Percentiles rank a stretch among this genome's conserved stretches.
phyloP scores from a whole-genome alignment of 2,329 filamentous ascomycete species.

The Tolypocladium guangdongense region DNA sequence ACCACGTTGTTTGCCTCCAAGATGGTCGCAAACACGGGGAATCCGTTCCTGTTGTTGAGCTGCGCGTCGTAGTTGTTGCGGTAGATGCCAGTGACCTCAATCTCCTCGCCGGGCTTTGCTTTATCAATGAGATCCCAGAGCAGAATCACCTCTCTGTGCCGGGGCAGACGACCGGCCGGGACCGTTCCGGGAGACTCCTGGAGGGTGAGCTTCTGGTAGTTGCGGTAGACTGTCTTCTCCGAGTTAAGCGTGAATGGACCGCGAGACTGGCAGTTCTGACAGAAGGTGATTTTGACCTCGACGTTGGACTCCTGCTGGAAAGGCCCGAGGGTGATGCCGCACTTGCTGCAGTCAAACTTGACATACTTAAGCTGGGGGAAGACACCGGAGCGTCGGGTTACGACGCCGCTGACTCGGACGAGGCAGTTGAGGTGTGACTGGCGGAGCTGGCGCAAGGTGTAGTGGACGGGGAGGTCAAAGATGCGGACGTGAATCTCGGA shows the following conservation, averaged over 20 bases:
- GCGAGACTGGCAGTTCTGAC: conserved; percentile 89
- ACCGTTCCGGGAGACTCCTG: conserved; percentile 97
- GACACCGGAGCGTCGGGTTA: conserved; percentile 86
- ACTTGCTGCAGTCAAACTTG: conserved; percentile 95
- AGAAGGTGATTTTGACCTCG: conserved; percentile 93
- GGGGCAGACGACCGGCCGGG: conserved; percentile 84
- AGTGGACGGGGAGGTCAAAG: conserved; percentile 85
- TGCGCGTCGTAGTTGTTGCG: conserved; percentile 97
- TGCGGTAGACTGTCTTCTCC: conserved; percentile 95
- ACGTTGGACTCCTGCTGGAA: conserved; percentile 96
- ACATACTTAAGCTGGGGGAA: conserved; percentile 98
- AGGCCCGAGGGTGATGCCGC: conserved; percentile 79
- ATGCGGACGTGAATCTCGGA: conserved; percentile 97
- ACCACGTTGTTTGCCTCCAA: conserved; percentile 95
- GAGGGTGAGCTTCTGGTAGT: conserved; percentile 95
- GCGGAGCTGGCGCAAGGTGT: conserved; percentile 87
- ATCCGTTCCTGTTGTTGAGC: conserved; percentile 96
- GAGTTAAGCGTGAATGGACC: conserved; percentile 94
- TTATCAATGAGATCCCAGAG: conserved; percentile 95
- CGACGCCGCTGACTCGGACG: conserved; percentile 87
- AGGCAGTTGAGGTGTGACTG: conserved; percentile 95
- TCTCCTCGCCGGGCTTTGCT: conserved; percentile 94
- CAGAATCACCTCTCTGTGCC: conserved; percentile 87
- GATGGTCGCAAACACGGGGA: conserved; percentile 96
- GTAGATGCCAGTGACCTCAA: conserved; percentile 94